These are phyloP conservation scores for Lentinus brumalis DNA, from an alignment of 768 basidiomycete species.

Conservation along the genomic window DNA sequence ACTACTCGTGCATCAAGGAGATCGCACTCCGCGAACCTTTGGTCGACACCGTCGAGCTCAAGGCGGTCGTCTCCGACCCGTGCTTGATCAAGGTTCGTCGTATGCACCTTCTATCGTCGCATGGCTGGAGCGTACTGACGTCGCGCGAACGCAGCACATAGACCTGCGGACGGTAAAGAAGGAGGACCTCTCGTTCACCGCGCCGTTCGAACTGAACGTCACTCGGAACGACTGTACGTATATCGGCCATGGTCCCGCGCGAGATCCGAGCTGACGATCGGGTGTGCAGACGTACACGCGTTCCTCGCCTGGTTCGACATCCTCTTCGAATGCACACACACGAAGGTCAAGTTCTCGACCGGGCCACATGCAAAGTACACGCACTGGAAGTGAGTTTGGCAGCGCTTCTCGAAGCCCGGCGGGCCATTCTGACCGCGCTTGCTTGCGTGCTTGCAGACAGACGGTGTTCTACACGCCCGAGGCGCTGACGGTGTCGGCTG, in stretches of 20 bases:
- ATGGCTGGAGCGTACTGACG: neutral
- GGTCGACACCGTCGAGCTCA: constrained; percentile 98
- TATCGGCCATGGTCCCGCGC: neutral
- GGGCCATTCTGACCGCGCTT: neutral
- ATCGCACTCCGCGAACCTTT: constrained; percentile 95
- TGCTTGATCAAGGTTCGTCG: constrained; percentile 79
- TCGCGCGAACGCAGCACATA: constrained; percentile 60
- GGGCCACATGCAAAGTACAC: constrained; percentile 97
- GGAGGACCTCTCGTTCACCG: constrained; percentile 88
- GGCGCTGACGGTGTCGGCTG: constrained; percentile 68
- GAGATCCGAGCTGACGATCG: neutral
- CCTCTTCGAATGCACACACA: constrained; percentile 93
- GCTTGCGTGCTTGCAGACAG: constrained; percentile 54
- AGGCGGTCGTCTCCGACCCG: constrained; percentile 92
- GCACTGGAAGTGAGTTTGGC: constrained; percentile 86
- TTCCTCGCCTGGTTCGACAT: constrained; percentile 99
- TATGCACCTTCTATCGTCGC: no score
- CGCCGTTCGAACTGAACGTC: constrained; percentile 76
- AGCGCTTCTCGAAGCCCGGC: neutral
- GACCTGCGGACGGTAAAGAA: constrained; percentile 90
- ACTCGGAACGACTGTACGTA: constrained; percentile 89
- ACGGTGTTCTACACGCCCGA: constrained; percentile 96
- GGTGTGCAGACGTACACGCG: constrained; percentile 80
- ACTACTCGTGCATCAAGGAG: constrained; percentile 99
- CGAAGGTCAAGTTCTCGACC: constrained; percentile 93